Percentiles rank a stretch among this genome's conserved stretches.
phyloP scores from a whole-genome alignment of 2,329 filamentous ascomycete genomes.

The Fusarium dimerum region DNA sequence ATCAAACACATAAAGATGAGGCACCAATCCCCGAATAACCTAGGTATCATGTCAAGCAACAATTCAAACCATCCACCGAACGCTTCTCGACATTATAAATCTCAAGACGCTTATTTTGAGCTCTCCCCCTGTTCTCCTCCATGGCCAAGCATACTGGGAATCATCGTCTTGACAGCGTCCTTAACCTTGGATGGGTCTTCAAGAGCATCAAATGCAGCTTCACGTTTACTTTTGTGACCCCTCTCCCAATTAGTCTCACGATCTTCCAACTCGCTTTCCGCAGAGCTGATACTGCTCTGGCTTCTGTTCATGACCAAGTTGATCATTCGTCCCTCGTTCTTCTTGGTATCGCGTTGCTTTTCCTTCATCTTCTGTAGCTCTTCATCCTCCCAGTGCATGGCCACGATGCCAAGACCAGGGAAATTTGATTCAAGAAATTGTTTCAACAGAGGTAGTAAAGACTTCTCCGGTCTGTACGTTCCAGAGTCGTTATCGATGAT shows the following conservation, averaged over 20 bases:
- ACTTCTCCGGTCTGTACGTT: slow-evolving; percentile 85
- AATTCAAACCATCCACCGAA: slow-evolving; percentile 8
- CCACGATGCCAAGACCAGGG: slow-evolving; percentile 72
- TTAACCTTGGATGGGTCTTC: slow-evolving; percentile 52
- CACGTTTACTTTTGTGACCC: slow-evolving; percentile 51
- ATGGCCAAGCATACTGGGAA: slow-evolving; percentile 23
- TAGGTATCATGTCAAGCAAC: slow-evolving; percentile 21
- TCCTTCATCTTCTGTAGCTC: slow-evolving; percentile 74
- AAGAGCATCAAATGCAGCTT: slow-evolving; percentile 51
- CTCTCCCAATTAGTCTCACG: slow-evolving; percentile 43
- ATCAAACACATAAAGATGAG: slow-evolving; percentile 9
- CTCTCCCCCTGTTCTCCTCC: slow-evolving; percentile 15
- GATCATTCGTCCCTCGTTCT: slow-evolving; percentile 55
- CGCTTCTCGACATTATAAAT: slow-evolving; percentile 17
- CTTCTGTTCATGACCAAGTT: slow-evolving; percentile 60
- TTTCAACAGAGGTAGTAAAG: slow-evolving; percentile 70
- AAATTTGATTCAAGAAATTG: slow-evolving; percentile 72
- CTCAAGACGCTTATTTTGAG: slow-evolving; percentile 17
- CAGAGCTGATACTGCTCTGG: slow-evolving; percentile 53
- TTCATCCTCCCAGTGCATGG: slow-evolving; percentile 78
- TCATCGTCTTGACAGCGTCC: slow-evolving; percentile 31
- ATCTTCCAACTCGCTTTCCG: slow-evolving; percentile 52
- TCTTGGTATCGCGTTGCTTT: slow-evolving; percentile 73
- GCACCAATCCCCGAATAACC: slow-evolving; percentile 11
- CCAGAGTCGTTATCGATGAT: slow-evolving; percentile 95